phyloP scores from a whole-genome alignment of 768 basidiomycete genomes.

The Leucocoprinus leucothites region DNA sequence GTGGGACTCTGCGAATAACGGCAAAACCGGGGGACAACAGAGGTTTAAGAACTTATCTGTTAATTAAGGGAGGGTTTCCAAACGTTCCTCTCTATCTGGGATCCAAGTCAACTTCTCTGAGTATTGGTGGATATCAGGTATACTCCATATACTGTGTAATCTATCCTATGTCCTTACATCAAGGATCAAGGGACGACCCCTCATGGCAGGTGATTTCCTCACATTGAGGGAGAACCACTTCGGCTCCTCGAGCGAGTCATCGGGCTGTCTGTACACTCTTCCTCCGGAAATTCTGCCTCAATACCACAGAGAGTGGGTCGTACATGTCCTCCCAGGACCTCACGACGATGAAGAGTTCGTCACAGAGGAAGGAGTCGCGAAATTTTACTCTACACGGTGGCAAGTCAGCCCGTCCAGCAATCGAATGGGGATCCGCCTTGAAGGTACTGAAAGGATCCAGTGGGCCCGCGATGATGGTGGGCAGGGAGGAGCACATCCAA shows the following conservation, averaged over 20 bases:
- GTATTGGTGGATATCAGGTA: slow-evolving; percentile 59
- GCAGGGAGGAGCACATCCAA: slow-evolving; percentile 66
- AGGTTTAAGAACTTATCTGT: slow-evolving; percentile 56
- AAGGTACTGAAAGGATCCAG: slow-evolving; percentile 35
- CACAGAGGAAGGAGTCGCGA: slow-evolving; percentile 39
- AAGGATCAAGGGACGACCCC: slow-evolving; percentile 43
- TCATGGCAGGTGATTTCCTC: slow-evolving; percentile 50
- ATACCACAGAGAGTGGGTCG: slow-evolving; percentile 47
- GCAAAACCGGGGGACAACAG: slow-evolving; percentile 18
- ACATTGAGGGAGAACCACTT: slow-evolving; percentile 29
- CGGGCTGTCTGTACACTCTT: slow-evolving; percentile 13
- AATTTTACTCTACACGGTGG: slow-evolving; percentile 54
- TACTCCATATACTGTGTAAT: slow-evolving; percentile 1
- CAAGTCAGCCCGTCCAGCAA: slow-evolving; percentile 55
- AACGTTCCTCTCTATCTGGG: slow-evolving; percentile 52
- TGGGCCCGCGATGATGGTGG: slow-evolving; percentile 60
- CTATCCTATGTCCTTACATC: not conserved
- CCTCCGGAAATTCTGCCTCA: slow-evolving; percentile 32
- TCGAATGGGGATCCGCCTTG: slow-evolving; percentile 61
- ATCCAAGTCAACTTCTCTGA: slow-evolving; percentile 64
- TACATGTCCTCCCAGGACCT: slow-evolving; percentile 59
- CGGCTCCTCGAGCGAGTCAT: slow-evolving; percentile 16
- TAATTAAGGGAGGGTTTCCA: slow-evolving; percentile 59
- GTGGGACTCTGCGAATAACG: slow-evolving; percentile 40
- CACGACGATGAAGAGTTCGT: slow-evolving; percentile 60